These are phyloP conservation scores for Firmiana major DNA, from an alignment of 345 rosid species.

Conservation along the genomic window DNA sequence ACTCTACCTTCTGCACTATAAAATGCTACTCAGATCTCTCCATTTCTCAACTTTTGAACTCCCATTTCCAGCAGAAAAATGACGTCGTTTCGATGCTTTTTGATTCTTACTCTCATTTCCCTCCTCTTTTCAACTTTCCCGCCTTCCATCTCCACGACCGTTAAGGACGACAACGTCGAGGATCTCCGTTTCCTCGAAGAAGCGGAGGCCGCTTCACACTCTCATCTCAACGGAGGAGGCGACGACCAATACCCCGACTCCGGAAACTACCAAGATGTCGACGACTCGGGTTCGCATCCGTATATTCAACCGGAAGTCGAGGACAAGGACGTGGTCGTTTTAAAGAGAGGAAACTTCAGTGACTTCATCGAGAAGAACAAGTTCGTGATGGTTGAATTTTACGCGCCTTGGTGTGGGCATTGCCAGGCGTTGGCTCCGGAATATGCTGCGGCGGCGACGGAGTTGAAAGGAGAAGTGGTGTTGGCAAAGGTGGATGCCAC, in stretches of 20 bases:
- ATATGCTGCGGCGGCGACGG: slow-evolving; percentile 97
- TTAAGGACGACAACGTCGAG: slow-evolving; percentile 15
- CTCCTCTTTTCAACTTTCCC: slow-evolving; percentile 49
- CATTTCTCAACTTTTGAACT: not conserved
- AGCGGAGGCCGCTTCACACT: slow-evolving; percentile 21
- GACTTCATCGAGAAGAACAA: slow-evolving; percentile 54
- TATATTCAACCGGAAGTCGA: slow-evolving; percentile 65
- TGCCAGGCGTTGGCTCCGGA: slow-evolving; percentile 97
- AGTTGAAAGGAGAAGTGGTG: slow-evolving; percentile 58
- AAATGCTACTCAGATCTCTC: slow-evolving; percentile 20
- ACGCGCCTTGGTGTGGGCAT: slow-evolving; percentile 99
- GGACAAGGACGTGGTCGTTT: slow-evolving; percentile 84
- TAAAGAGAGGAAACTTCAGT: slow-evolving; percentile 76
- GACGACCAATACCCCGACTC: slow-evolving; percentile 34
- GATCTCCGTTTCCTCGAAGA: slow-evolving; percentile 90
- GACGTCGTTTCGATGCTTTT: slow-evolving; percentile 44
- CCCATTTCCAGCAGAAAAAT: not conserved
- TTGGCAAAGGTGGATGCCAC: slow-evolving; percentile 96
- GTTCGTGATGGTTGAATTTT: slow-evolving; percentile 94
- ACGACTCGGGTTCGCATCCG: slow-evolving; percentile 46
- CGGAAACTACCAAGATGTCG: slow-evolving; percentile 59
- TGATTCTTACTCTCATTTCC: slow-evolving; percentile 41
- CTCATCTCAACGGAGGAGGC: slow-evolving; percentile 24
- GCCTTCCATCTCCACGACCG: slow-evolving; percentile 37
- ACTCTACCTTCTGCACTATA: not conserved